phyloP scores from a whole-genome alignment of 2,329 filamentous ascomycete genomes.

The Botrytis hyacinthi region DNA sequence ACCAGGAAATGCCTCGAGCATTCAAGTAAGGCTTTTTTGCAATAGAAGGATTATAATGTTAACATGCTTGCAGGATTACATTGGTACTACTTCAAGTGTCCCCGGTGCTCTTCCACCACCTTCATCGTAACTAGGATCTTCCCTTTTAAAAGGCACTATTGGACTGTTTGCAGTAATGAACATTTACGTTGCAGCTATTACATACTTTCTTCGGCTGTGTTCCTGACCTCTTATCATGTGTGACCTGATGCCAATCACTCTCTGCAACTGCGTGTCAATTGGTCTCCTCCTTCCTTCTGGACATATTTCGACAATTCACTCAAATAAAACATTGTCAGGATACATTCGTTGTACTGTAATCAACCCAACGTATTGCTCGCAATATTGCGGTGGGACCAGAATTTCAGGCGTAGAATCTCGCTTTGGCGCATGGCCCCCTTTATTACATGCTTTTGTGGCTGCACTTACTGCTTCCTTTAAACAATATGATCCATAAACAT shows the following conservation, averaged over 20 bases:
- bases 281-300: too few species aligned
- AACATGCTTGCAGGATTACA: slow-evolving; percentile 5
- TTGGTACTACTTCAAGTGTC: not conserved
- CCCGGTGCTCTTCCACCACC: not conserved
- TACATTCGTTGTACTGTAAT: not conserved
- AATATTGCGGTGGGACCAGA: not conserved
- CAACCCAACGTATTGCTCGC: not conserved
- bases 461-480: not conserved
- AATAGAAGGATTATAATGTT: not conserved
- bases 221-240: not conserved
- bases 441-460: not conserved
- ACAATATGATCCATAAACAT: too few species aligned
- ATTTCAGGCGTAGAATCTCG: not conserved
- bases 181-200: not conserved
- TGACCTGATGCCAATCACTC: not conserved
- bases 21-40: not conserved
- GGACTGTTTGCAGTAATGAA: not conserved
- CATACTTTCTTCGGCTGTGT: too few species aligned
- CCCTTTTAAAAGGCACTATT: not conserved
- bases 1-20: slow-evolving; percentile 2
- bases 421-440: not conserved
- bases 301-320: not conserved
- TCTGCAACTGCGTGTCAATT: not conserved
- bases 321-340: not conserved
- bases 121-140: not conserved